These are phyloP conservation scores for Aspergillus sp. DNA, from an alignment of 2,329 filamentous ascomycete genomes.

Conservation along the genomic window DNA sequence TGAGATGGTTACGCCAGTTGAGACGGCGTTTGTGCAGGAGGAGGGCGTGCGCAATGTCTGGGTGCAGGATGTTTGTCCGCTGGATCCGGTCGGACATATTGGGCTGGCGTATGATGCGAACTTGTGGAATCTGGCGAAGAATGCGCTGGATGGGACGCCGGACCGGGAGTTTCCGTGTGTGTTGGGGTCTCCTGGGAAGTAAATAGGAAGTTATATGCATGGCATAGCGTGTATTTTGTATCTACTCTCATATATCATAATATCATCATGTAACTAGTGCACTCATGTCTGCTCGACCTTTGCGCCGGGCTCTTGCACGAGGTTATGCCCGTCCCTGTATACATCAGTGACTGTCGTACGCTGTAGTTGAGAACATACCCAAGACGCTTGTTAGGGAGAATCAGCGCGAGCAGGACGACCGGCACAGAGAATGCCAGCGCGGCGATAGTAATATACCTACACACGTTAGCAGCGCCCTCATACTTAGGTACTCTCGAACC, in stretches of 20 bases:
- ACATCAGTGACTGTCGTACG: background rate
- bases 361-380: conserved; percentile 14
- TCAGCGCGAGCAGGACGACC: conserved; percentile 23
- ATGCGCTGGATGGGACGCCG: conserved; percentile 30
- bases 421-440: conserved; percentile 27
- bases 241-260: background rate
- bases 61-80: conserved; percentile 30
- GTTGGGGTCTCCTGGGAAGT: conserved; percentile 29
- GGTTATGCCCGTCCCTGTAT: conserved; percentile 20
- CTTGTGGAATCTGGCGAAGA: conserved; percentile 39
- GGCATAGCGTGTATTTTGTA: background rate
- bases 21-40: conserved; percentile 32
- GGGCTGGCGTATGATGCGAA: conserved; percentile 38
- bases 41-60: conserved; percentile 30
- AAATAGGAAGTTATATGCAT: background rate
- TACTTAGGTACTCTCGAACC: background rate
- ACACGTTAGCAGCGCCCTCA: conserved; percentile 3
- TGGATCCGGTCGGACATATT: conserved; percentile 37
- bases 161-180: conserved; percentile 26
- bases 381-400: conserved; percentile 26
- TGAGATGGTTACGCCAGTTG: conserved; percentile 34
- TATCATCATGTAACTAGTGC: background rate
- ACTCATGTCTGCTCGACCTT: background rate
- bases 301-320: conserved; percentile 8
- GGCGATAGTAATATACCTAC: conserved; percentile 28